A percentile compares a stretch with the other conserved stretches of the same genome.
phyloP scores from a whole-genome alignment of 495 filamentous ascomycete genomes.

The Neurospora sublineolata region DNA sequence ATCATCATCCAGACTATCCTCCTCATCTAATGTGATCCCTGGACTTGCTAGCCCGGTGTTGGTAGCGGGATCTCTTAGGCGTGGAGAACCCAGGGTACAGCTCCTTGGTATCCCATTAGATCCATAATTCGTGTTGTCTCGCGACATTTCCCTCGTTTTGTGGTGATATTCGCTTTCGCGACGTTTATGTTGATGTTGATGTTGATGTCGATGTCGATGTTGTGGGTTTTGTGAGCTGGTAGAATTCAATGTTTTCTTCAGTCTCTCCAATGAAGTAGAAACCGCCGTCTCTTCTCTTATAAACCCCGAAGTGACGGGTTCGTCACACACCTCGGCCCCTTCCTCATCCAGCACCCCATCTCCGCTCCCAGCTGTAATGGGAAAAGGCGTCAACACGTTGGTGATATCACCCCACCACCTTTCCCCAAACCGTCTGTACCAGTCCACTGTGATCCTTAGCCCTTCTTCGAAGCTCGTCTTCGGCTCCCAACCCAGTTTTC shows the following conservation, averaged over 20 bases:
- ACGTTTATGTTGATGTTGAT: neutral
- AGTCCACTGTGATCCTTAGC: conserved; percentile 52
- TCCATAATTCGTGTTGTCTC: neutral
- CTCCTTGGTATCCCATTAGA: neutral
- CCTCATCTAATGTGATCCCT: neutral
- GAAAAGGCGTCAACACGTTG: conserved; percentile 48
- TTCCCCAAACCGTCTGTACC: conserved; percentile 53
- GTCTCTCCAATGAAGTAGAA: neutral
- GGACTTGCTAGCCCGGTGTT: neutral
- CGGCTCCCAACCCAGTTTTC: conserved; percentile 55
- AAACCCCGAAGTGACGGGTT: conserved; percentile 23
- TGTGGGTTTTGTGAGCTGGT: neutral
- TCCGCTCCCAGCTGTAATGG: conserved; percentile 38
- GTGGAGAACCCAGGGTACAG: neutral
- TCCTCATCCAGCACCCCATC: conserved; percentile 35
- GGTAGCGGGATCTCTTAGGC: neutral
- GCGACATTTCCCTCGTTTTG: neutral
- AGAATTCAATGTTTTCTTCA: conserved; percentile 14
- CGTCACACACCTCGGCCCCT: conserved; percentile 38
- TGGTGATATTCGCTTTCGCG: neutral
- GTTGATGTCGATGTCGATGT: neutral
- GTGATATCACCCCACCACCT: conserved; percentile 67
- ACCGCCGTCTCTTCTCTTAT: neutral
- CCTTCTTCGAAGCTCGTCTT: conserved; percentile 50
- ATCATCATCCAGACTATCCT: neutral